These are phyloP conservation scores for Colletotrichum theobromicola DNA, from an alignment of 2,329 filamentous ascomycete genomes.

Conservation along the genomic window DNA sequence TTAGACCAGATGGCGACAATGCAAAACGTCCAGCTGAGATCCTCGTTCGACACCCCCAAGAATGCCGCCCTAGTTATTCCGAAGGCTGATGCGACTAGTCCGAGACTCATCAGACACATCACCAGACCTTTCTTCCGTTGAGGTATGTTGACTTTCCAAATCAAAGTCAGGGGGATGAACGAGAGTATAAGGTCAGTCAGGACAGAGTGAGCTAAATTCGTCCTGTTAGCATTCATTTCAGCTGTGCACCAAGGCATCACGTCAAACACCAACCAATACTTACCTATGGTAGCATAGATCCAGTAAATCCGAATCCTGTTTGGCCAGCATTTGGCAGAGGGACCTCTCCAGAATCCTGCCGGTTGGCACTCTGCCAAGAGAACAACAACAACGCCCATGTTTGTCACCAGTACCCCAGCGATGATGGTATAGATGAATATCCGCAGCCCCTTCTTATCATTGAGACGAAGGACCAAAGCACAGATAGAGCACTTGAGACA, in stretches of 20 bases:
- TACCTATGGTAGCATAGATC: slow-evolving; percentile 35
- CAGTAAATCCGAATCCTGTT: slow-evolving; percentile 33
- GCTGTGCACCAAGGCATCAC: neutral
- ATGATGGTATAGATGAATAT: slow-evolving; percentile 34
- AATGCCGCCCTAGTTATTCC: slow-evolving; percentile 26
- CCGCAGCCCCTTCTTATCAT: slow-evolving; percentile 33
- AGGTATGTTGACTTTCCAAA: slow-evolving; percentile 35
- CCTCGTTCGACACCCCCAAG: slow-evolving; percentile 21
- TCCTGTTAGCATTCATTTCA: neutral
- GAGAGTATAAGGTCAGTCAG: slow-evolving; percentile 28
- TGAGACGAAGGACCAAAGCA: slow-evolving; percentile 44
- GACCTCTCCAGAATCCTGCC: slow-evolving; percentile 32
- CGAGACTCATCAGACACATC: slow-evolving; percentile 35
- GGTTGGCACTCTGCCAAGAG: slow-evolving; percentile 35
- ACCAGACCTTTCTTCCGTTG: slow-evolving; percentile 30
- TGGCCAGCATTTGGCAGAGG: slow-evolving; percentile 31
- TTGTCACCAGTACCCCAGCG: slow-evolving; percentile 32
- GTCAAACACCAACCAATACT: neutral
- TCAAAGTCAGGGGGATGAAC: slow-evolving; percentile 31
- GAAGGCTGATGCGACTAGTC: slow-evolving; percentile 26
- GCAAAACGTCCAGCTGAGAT: slow-evolving; percentile 32
- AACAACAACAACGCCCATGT: slow-evolving; percentile 33
- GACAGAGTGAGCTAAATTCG: slow-evolving; percentile 24
- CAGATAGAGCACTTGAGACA: slow-evolving; percentile 46
- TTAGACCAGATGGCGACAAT: slow-evolving; percentile 42